Evolutionary conservation across 768 basidiomycete species (phyloP), one percentile per base, ranked within the genome.

Genomic region (Lyophyllum decastes): DNA sequence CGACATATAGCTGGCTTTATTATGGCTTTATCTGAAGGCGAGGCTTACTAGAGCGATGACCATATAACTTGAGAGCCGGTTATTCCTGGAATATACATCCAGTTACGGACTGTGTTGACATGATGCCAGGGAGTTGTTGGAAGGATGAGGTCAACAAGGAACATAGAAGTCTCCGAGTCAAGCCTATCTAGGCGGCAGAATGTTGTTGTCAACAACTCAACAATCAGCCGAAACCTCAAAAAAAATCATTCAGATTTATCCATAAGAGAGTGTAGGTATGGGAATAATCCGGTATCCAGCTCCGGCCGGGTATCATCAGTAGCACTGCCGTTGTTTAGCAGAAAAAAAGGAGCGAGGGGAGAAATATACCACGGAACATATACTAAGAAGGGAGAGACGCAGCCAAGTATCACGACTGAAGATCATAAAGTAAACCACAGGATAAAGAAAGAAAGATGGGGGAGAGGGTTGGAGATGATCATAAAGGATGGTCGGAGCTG

Each of bases 261-360:
- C 56, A 60, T 47, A 60, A 52, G 52, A 57, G 52, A 47, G 44
- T 49, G 52, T 58, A 60, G 56, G 56, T 59, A 61, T 54, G 53
- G 34, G 38, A 53, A 49, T 41, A 50, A 55, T 60, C 61, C 59
- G 54, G 59, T 51, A 54, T 57, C 61, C 64, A 60, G 61, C 59
- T 59, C 61, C 61, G 59, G 57, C 52, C 26, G 64, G 64, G 64
- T 65, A 65, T 65, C 60, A 61, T 61, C 61, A 65, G 59, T 61
- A 63, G 55, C 58, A 56, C 54, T 61, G 60, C 57, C 26, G 50
- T 46, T 48, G 19, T 30, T 35, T 17, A 27, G 35, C 10, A 24
- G 17, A 49, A 54, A 52, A 9, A 30, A 47, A 45, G 7, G 33
- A 17, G 12, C 48, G 40, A 17, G 24, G 22, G 17, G 21, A 53